Evolutionary conservation across 495 filamentous ascomycete genomes (phyloP).

Genomic region (Xylaria scruposa): DNA sequence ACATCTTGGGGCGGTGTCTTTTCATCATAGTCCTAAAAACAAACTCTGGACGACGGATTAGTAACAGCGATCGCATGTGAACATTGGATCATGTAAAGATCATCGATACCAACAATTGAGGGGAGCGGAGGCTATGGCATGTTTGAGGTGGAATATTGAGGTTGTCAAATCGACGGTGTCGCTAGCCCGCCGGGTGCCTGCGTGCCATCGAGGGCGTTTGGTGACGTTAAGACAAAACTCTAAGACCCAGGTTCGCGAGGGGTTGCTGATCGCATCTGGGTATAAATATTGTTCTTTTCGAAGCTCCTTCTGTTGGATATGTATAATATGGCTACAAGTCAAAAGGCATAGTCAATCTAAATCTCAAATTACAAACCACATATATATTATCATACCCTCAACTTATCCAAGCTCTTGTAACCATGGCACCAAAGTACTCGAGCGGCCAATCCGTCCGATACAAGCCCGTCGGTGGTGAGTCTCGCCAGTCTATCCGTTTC

Average conservation of each 20-base stretch:
- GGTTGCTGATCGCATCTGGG: background rate
- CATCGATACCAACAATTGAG: background rate
- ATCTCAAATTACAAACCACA: background rate
- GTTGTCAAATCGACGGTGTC: background rate
- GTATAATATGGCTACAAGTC: background rate
- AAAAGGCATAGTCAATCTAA: background rate
- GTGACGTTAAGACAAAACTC: slow-evolving; percentile 25
- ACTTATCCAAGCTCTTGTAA: background rate
- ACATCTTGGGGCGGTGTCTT: background rate
- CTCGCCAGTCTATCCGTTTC: slow-evolving; percentile 1
- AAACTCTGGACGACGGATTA: background rate
- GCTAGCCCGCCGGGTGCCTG: background rate
- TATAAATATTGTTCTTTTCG: background rate
- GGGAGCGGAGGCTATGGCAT: background rate
- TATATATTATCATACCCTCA: background rate
- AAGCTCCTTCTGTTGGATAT: background rate
- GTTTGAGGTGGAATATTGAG: background rate
- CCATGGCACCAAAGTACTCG: slow-evolving; percentile 34
- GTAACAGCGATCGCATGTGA: slow-evolving; percentile 11
- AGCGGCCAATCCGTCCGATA: slow-evolving; percentile 47
- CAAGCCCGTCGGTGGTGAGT: slow-evolving; percentile 49
- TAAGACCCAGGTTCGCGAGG: slow-evolving; percentile 2
- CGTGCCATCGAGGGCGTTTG: background rate
- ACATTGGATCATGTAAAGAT: slow-evolving; percentile 15
- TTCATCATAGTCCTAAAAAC: slow-evolving; percentile 17